These are phyloP conservation scores for Candolleomyces aberdarensis DNA, from an alignment of 768 basidiomycete genomes.

Conservation along the genomic window DNA sequence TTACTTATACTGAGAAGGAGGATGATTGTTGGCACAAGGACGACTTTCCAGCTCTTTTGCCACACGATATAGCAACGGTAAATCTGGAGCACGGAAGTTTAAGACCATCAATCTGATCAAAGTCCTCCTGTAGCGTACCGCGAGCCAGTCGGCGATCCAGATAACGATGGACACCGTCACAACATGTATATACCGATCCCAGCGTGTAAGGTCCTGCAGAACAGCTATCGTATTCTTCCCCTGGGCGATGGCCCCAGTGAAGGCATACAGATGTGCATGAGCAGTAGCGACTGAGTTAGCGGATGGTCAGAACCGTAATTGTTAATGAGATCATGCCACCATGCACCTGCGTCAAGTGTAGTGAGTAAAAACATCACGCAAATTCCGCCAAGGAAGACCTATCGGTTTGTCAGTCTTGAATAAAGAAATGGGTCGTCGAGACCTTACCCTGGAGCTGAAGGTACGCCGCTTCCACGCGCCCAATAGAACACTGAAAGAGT, in stretches of 20 bases:
- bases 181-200: not conserved
- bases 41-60: not conserved
- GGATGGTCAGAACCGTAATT: not conserved
- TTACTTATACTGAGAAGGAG: not conserved
- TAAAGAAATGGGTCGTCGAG: not conserved
- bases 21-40: not conserved
- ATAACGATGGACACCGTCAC: not conserved
- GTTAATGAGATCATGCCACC: not conserved
- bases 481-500: too few species aligned
- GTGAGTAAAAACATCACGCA: not conserved
- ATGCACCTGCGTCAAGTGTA: not conserved
- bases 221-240: not conserved
- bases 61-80: constrained; percentile 1
- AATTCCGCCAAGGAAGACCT: not conserved
- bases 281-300: not conserved
- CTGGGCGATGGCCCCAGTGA: not conserved
- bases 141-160: not conserved
- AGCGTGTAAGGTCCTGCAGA: not conserved
- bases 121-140: not conserved
- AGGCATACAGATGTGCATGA: not conserved
- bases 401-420: not conserved
- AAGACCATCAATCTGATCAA: not conserved
- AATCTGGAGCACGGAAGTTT: not conserved
- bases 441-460: not conserved
- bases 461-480: too few species aligned